These are phyloP conservation scores for Suaeda aralocaspica DNA, from an alignment of 148 eudicot species.

Conservation along the genomic window DNA sequence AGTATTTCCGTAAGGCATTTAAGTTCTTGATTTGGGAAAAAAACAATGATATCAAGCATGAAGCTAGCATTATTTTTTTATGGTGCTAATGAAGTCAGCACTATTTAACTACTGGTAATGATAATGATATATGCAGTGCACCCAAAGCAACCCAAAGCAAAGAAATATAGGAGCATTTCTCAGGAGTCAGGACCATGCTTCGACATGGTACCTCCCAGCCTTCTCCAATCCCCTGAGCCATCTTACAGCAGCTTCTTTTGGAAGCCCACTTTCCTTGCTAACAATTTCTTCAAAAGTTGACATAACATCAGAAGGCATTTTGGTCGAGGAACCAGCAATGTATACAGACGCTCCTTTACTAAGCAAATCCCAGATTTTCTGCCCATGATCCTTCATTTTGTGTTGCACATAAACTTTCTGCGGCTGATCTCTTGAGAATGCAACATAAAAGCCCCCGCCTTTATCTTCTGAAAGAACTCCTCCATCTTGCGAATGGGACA, in stretches of 20 bases:
- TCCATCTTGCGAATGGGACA: conserved; percentile 43
- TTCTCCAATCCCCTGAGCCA: conserved; percentile 81
- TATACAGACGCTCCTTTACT: conserved; percentile 65
- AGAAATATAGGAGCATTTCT: background rate
- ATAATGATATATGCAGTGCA: too few relatives aligned
- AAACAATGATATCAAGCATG: too few relatives aligned
- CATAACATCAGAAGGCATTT: conserved; percentile 84
- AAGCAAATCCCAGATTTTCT: conserved; percentile 56
- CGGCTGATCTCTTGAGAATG: conserved; percentile 81
- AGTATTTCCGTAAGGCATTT: too few relatives aligned
- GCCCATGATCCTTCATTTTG: conserved; percentile 63
- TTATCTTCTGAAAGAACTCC: conserved; percentile 72
- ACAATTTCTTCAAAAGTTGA: conserved; percentile 74
- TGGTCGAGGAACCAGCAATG: conserved; percentile 79
- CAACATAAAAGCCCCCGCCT: conserved; percentile 88
- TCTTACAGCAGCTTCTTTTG: conserved; percentile 56
- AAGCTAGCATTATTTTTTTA: too few relatives aligned
- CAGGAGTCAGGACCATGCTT: conserved; percentile 69
- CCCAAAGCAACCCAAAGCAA: background rate
- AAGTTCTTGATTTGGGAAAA: too few relatives aligned
- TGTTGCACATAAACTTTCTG: conserved; percentile 86
- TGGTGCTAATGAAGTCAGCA: too few relatives aligned
- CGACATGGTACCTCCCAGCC: conserved; percentile 89
- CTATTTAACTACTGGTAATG: too few relatives aligned
- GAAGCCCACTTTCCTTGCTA: conserved; percentile 52